Base-by-base conservation (phyloP, 2,329 filamentous ascomycete species). In the Colletotrichum liaoningense region DNA sequence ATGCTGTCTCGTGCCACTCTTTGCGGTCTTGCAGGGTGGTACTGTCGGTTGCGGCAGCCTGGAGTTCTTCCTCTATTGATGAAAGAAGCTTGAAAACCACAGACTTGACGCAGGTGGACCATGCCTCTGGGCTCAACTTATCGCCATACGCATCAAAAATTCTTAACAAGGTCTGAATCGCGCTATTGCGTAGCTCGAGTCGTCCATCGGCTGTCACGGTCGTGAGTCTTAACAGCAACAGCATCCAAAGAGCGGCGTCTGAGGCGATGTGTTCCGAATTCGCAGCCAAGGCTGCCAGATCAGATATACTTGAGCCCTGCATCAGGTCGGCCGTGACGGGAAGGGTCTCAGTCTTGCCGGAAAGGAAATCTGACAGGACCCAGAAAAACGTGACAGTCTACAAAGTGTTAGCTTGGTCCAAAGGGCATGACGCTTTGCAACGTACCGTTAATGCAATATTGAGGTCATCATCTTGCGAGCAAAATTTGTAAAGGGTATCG, bases 301-400 rank as follows among this genome's bases (percentile, higher is more conserved):
- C 91, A 5, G 82, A 75, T 12, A 78, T 78, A 77, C 90, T 84
- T 73, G 87, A 79, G 74, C 87, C 84, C 57, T 86, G 83, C 69
- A 92, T 86, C 72, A 92, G 85, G 63, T 87, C 86, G 56, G 88
- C 84, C 0, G 88, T 91, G 38, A 93, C 89, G 1, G 88, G 86
- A 57, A 92, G 88, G 0, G 88, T 86, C 71, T 86, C 86, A 67
- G 87, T 90, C 76, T 89, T 90, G 3, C 87, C 84, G 1, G 90
- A 92, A 5, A 98, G 86, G 75, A 95, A 97, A 81, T 98, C 95
- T 0, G 96, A 98, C 8, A 98, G 89, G 67, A 96, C 95, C 95
- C 95, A 98, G 81, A 98, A 97, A 79, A 97, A 97, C 0, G 96
- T 98, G 9, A 98, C 94, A 1, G 95, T 97, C 90, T 94, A 63